Base-by-base conservation (phyloP, 208 protist genomes). In the Acanthamoeba lenticulata region DNA sequence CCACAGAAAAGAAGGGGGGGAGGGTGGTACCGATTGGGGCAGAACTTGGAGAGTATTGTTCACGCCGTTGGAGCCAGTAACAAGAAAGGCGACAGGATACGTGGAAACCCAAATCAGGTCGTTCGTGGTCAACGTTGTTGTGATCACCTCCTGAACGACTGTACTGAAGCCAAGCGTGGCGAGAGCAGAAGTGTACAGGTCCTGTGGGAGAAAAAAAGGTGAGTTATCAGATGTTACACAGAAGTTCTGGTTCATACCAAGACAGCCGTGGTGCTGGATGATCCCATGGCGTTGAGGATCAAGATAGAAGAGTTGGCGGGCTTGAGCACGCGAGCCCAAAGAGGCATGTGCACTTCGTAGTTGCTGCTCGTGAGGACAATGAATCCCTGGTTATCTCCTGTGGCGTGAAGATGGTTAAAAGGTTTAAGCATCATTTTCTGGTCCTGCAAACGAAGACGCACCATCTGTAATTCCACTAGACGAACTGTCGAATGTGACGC, bases 271-370 rank as follows among this genome's bases (percentile, higher is more conserved):
- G 38, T 32, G 38, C n/a, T 42, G 0, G 21, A 2, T 7, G 34
- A 81, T 1, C 72, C 72, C 72, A 44, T 42, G 34, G 40, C 40
- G 34, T 81, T 81, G 72, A 81, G 38, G 19, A 81, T 15, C 19
- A 81, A 36, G 24, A 81, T 36, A 1, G 72, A 44, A n/a, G n/a
- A 45, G 40, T n/a, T 1, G 21, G 72, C 45, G 38, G 72, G 72
- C 15, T 4, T 0, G 6, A 81, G 0, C 19, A 81, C 72, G 21
- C 72, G 72, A 45, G 72, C 72, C 72, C 72, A 81, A 0, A 81
- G 72, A 13, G 72, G 72, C 72, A 81, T 81, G 40, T 42, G n/a
- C 72, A 81, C 72, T 21, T 81, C 72, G 38, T 47, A 81, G 72
- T 40, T 42, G 9, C 21, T 36, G 0, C 32, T 44, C 15, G 62